Evolutionary conservation across 2,329 filamentous ascomycete genomes (phyloP), one percentile per base, ranked within the genome.

Genomic region (Gaeumannomyces tritici): DNA sequence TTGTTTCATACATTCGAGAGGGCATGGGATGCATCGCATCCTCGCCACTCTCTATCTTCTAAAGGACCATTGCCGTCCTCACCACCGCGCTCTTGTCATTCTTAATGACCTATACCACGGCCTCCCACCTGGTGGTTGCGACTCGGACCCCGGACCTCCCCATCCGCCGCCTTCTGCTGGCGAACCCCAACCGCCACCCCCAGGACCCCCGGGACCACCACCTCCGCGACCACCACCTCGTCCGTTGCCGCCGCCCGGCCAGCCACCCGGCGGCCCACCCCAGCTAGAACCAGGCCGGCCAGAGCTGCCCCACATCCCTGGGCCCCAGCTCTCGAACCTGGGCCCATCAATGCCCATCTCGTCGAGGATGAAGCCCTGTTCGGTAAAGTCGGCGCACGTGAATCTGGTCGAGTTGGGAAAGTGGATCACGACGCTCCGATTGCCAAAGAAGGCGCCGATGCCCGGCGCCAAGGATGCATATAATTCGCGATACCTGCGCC

Each of bases 351-450:
- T 9, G 42, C 42, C 42, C 42, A 1, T 24, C 42, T n/a, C 42
- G 42, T 51, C 42, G 2, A 51, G 42, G 42, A 4, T n/a, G 42
- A 51, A n/a, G 42, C 21, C 42, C 11, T n/a, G n/a, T 18, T 21
- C 11, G 42, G 6, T 51, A 8, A 89, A 87, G 77, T 86, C 87
- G 72, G 84, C 85, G 70, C 86, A 89, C 9, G 80, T 80, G 67
- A 89, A 81, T 65, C 86, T 81, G 1, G 83, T 87, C 73, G 79
- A 83, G 77, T 88, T 87, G 67, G 77, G 76, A 66, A 80, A 85
- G 75, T 89, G 87, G 64, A 89, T 69, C 57, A 87, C 85, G 63
- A 89, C 73, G 64, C 83, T 87, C 63, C 83, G 80, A 75, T 89
- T 86, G 55, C 84, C 86, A 76, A 85, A 89, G 77, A 85, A 90